A percentile compares a stretch with the other conserved stretches of the same genome.
phyloP scores from a whole-genome alignment of 495 filamentous ascomycete genomes.

The Podospora sp. region DNA sequence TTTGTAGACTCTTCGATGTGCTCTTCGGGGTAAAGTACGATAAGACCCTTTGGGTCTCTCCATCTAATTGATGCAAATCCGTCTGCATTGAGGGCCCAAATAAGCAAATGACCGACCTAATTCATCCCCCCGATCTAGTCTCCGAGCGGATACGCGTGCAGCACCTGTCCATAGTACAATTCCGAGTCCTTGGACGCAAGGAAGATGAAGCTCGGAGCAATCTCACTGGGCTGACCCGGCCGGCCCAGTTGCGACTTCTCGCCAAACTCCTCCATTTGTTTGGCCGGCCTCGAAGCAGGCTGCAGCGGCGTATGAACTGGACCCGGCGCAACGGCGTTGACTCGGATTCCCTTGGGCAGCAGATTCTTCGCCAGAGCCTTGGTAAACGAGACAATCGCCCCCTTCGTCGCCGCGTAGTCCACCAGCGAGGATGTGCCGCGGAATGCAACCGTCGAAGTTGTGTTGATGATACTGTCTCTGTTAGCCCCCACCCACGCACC shows the following conservation, averaged over 20 bases:
- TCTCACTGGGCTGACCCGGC: constrained; percentile 63
- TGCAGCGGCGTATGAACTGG: constrained; percentile 64
- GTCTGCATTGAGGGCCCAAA: too few relatives aligned
- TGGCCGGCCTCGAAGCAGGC: constrained; percentile 51
- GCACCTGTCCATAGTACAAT: constrained; percentile 58
- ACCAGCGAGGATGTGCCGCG: constrained; percentile 56
- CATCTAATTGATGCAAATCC: too few relatives aligned
- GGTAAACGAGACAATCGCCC: constrained; percentile 63
- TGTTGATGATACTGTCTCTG: constrained; percentile 59
- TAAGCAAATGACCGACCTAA: too few relatives aligned
- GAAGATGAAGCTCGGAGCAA: constrained; percentile 65
- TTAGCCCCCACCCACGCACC: constrained; percentile 19
- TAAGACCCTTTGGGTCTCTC: too few relatives aligned
- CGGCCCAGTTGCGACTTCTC: constrained; percentile 49
- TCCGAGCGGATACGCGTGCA: constrained; percentile 45
- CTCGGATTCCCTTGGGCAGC: constrained; percentile 60
- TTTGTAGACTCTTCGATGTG: too few relatives aligned
- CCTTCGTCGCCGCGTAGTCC: constrained; percentile 66
- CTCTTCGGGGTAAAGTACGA: too few relatives aligned
- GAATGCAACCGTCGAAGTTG: constrained; percentile 57
- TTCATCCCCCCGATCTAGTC: constrained; percentile 19
- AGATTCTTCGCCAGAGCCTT: constrained; percentile 57
- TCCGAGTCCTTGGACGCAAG: constrained; percentile 58
- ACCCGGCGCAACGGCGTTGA: constrained; percentile 65
- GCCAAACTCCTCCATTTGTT: constrained; percentile 59